phyloP scores from a whole-genome alignment of 129 eudicot genomes.

The Daucus carota region DH1_v3.0 NC_030389.2:4743501-4744000 shows the following conservation, averaged over 20 bases:
- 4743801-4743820: background rate
- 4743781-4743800: background rate
- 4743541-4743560: background rate
- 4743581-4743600: background rate
- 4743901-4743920: background rate
- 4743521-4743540: background rate
- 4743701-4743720: too few relatives aligned
- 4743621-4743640: background rate
- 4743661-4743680: slow-evolving; percentile 41
- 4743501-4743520: background rate
- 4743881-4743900: background rate
- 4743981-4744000: background rate
- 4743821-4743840: background rate
- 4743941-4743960: background rate
- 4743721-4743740: background rate
- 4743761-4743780: background rate
- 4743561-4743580: background rate
- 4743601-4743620: background rate
- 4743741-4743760: background rate
- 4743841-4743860: background rate
- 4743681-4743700: slow-evolving; percentile 89
- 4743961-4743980: background rate
- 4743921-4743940: background rate
- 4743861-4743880: background rate
- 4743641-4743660: background rate